Evolutionary conservation across 306 rosid species (phyloP), one percentile per base, ranked within the genome.

Genomic region (Dicorynia guianensis): DNA sequence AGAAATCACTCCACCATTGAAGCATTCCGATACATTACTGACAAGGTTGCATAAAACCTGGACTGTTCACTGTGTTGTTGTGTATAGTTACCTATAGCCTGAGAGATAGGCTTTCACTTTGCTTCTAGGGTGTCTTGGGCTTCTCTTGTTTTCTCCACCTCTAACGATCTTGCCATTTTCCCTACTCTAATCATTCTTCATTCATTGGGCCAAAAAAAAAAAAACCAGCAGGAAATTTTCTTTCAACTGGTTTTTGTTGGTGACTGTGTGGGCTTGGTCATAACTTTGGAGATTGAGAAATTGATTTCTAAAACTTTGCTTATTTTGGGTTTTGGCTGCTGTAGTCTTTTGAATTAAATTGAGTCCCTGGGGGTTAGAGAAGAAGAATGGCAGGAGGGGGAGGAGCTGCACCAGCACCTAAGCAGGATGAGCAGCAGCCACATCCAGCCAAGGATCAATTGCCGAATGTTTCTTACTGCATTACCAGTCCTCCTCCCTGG

Each of bases 401-500:
- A 62, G 86, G 84, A 49, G 75, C 76, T 40, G 98, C 93, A 20
- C 97, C 98, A 9, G 93, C 79, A 60, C 98, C 96, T 0, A 94
- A 94, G 70, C 97, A 83, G 78, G 98, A 92, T 63, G 98, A 94
- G 78, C 90, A 79, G 30, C 91, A 78, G 84, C 98, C 98, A 52
- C 98, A 94, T 83, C 97, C 95, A 12, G 89, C 67, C 11, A 94
- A 64, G 85, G 98, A 94, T 83, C 98, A 94, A 79, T 69, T 94
- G n/a, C 93, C 98, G 44, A 72, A 76, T 81, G 63, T 94, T 76
- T 92, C 90, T 74, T 94, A 80, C 79, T 94, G 98, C 96, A 90
- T 94, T 72, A 92, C 95, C 13, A 94, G 98, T 83, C 97, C 98
- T 87, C 98, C 98, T 81, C 96, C 98, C 5, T 94, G 98, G 98